Evolutionary conservation across 2,329 filamentous ascomycete species (phyloP).

Genomic region (Colletotrichum sp.): DNA sequence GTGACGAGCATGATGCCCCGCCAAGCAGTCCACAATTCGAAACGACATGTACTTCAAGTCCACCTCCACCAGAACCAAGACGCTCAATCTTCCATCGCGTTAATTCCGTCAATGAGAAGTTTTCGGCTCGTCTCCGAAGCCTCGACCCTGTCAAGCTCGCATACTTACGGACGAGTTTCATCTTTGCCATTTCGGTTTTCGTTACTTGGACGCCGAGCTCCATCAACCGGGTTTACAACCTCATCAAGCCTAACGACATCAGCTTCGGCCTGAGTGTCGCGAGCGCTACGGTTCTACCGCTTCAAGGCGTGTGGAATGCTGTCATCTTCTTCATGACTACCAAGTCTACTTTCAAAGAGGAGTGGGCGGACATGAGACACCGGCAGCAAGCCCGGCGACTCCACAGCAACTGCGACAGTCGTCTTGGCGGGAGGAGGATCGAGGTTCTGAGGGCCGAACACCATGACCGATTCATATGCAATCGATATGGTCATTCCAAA

Average conservation of each 20-base stretch:
- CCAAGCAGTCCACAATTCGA: slow-evolving; percentile 24
- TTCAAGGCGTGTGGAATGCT: slow-evolving; percentile 83
- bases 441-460: neutral
- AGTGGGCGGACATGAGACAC: slow-evolving; percentile 21
- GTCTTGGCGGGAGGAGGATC: neutral
- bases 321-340: slow-evolving; percentile 77
- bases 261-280: slow-evolving; percentile 72
- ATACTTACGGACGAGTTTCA: slow-evolving; percentile 65
- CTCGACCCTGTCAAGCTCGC: slow-evolving; percentile 65
- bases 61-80: slow-evolving; percentile 3
- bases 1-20: neutral
- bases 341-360: slow-evolving; percentile 45
- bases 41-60: slow-evolving; percentile 28
- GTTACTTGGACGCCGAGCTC: slow-evolving; percentile 72
- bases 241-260: slow-evolving; percentile 57
- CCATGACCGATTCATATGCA: neutral
- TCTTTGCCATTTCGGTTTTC: slow-evolving; percentile 65
- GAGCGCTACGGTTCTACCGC: slow-evolving; percentile 73
- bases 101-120: slow-evolving; percentile 26
- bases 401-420: neutral
- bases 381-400: neutral
- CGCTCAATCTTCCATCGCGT: slow-evolving; percentile 20
- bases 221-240: slow-evolving; percentile 75
- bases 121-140: slow-evolving; percentile 38
- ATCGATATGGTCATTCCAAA: slow-evolving; percentile 8